Base-by-base conservation (phyloP, 148 eudicot genomes). In the Dysphania ambrosioides region DNA sequence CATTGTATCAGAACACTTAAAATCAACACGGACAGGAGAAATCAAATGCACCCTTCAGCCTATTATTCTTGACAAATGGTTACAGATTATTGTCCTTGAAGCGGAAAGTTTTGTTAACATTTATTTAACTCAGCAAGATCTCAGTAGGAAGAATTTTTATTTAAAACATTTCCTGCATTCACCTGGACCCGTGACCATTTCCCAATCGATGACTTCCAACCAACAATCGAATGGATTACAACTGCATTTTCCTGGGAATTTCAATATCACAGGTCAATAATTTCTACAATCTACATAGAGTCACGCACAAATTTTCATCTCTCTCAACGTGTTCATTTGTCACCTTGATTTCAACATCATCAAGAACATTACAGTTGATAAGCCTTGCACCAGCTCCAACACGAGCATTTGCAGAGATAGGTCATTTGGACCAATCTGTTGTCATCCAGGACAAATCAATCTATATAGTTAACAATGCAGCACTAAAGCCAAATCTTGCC, bases 121-220 rank as follows among this genome's bases (percentile, higher is more conserved):
- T 18, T 13, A 47, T 47, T 47, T 47, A 3, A 15, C 18, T 0
- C 6, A 47, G 53, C 21, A n/a, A 9, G 40, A 6, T 42, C 57
- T 44, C n/a, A 29, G 15, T 16, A 62, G 31, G 8, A 63, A 24
- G 41, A 32, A 16, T 34, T 16, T 16, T 34, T n/a, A n/a, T n/a
- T n/a, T n/a, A n/a, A n/a, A n/a, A n/a, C n/a, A 40, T 1, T 27
- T 24, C 70, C 32, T n/a, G 27, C 32, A 80, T 78, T 69, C 70
- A 77, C 93, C 88, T 89, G 93, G 66, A 89, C 90, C 19, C 93
- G 83, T 29, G 90, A 87, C 93, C 93, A 89, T 84, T 80, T 89
- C 51, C 93, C 90, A 27, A 89, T 75, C 0, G 88, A 79, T 47
- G 88, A 89, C 61, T 89, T 89, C 93, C 93, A 89, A 44, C 93